A percentile compares a stretch with the other conserved stretches of the same genome.
phyloP scores from a whole-genome alignment of 2,329 filamentous ascomycete species.

The Fusarium mangiferae region DNA sequence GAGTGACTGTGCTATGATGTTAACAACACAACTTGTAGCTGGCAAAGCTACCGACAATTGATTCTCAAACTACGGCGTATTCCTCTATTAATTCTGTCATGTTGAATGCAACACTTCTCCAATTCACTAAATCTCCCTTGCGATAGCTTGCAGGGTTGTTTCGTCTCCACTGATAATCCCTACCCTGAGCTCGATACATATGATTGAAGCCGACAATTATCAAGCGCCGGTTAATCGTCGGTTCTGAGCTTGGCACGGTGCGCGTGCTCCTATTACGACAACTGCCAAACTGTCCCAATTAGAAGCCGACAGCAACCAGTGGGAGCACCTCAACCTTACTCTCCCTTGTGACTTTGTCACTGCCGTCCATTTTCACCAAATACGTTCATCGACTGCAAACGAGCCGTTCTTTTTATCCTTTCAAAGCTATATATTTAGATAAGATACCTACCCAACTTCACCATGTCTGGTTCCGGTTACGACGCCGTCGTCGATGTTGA shows the following conservation, averaged over 20 bases:
- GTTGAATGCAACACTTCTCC: background rate
- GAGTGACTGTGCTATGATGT: background rate
- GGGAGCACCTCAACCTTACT: slow-evolving; percentile 18
- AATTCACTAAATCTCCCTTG: background rate
- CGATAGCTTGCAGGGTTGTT: slow-evolving; percentile 2
- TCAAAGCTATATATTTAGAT: background rate
- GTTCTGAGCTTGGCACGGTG: slow-evolving; percentile 29
- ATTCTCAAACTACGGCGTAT: no score
- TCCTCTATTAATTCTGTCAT: background rate
- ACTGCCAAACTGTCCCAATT: slow-evolving; percentile 46
- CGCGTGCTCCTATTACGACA: slow-evolving; percentile 48
- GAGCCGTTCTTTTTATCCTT: background rate
- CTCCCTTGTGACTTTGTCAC: slow-evolving; percentile 21
- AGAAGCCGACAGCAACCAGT: slow-evolving; percentile 28
- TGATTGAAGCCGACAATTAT: background rate
- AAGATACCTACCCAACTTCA: slow-evolving; percentile 28
- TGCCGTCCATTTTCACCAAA: slow-evolving; percentile 9
- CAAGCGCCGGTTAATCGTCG: slow-evolving; percentile 41
- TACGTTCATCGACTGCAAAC: background rate
- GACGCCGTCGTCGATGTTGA: slow-evolving; percentile 98
- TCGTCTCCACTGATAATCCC: slow-evolving; percentile 24
- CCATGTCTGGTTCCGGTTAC: slow-evolving; percentile 87
- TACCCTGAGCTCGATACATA: background rate
- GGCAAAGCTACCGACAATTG: background rate
- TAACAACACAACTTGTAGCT: background rate